These are phyloP conservation scores for Saccharomycopsis crataegensis DNA, from an alignment of 1,139 yeast genomes.

Conservation along the genomic window DNA sequence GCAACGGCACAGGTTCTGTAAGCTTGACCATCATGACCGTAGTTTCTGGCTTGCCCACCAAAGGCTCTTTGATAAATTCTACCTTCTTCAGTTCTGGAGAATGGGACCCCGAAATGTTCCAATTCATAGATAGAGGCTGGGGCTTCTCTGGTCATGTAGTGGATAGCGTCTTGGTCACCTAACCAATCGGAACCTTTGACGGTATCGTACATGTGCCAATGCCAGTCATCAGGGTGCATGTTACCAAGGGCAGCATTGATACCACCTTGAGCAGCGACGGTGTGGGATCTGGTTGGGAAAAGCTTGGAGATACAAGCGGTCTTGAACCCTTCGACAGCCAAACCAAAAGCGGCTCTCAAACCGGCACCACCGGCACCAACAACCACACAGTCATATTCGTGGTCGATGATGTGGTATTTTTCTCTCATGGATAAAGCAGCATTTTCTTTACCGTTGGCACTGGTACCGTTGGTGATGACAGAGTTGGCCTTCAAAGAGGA, in stretches of 20 bases:
- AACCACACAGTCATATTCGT: slow-evolving; percentile 95
- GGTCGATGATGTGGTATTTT: slow-evolving; percentile 89
- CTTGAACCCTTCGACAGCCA: slow-evolving; percentile 94
- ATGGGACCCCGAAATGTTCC: slow-evolving; percentile 98
- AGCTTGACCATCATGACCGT: slow-evolving; percentile 98
- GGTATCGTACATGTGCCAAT: slow-evolving; percentile 99
- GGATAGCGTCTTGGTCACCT: slow-evolving; percentile 98
- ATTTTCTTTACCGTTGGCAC: slow-evolving; percentile 42
- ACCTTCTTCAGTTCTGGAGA: slow-evolving; percentile 95
- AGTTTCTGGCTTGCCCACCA: slow-evolving; percentile 95
- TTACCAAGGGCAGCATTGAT: slow-evolving; percentile 96
- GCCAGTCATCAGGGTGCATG: slow-evolving; percentile 98
- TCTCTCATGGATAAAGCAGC: slow-evolving; percentile 52
- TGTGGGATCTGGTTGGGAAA: slow-evolving; percentile 97
- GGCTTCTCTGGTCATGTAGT: slow-evolving; percentile 98
- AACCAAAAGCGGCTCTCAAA: slow-evolving; percentile 94
- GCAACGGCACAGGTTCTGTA: slow-evolving; percentile 99
- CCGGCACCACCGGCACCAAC: slow-evolving; percentile 99
- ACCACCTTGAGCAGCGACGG: slow-evolving; percentile 99
- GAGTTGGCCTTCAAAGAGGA: slow-evolving; percentile 20
- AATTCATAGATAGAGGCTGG: slow-evolving; percentile 93
- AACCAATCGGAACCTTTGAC: slow-evolving; percentile 99
- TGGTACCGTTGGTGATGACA: slow-evolving; percentile 27
- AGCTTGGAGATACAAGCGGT: slow-evolving; percentile 96
- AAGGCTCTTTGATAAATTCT: slow-evolving; percentile 97